phyloP scores from a whole-genome alignment of 2,329 filamentous ascomycete species.

The Passalora sequoiae region DNA sequence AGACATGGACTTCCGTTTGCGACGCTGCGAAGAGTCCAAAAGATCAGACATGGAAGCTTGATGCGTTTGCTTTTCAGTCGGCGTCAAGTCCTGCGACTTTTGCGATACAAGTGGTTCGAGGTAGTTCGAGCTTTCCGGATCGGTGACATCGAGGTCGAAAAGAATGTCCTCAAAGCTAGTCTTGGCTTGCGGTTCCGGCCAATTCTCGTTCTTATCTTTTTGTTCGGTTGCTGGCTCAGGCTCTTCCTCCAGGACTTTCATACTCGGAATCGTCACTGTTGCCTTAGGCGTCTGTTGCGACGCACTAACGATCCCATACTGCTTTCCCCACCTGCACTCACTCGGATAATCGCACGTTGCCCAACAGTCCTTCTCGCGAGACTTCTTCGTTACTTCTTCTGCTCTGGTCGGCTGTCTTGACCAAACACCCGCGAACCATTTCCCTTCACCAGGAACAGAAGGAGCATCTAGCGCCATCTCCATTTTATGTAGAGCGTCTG shows the following conservation, averaged over 20 bases:
- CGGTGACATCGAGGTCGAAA: conserved; percentile 10
- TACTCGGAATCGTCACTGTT: neutral
- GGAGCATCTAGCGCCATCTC: conserved; percentile 11
- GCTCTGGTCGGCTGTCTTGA: conserved; percentile 6
- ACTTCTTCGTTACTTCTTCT: neutral
- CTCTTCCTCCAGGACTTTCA: neutral
- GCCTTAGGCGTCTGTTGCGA: conserved; percentile 2
- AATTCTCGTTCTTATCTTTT: conserved; percentile 5
- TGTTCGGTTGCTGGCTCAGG: neutral
- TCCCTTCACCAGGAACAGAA: conserved; percentile 13
- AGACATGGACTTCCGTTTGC: conserved; percentile 25
- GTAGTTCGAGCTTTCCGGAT: conserved; percentile 12
- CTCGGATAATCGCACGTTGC: conserved; percentile 43
- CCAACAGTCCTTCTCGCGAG: conserved; percentile 40
- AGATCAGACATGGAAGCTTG: conserved; percentile 28
- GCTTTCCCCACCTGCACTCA: conserved; percentile 41
- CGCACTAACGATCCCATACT: conserved; percentile 24
- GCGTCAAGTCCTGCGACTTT: conserved; percentile 4
- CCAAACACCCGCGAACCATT: conserved; percentile 22
- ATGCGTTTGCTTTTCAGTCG: conserved; percentile 19
- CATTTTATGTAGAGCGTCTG: conserved; percentile 20
- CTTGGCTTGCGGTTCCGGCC: neutral
- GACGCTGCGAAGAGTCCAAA: conserved; percentile 24
- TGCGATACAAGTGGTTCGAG: conserved; percentile 16
- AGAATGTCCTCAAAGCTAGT: conserved; percentile 30